Percentiles rank a stretch among this genome's conserved stretches.
Evolutionary conservation across 371 early-diverging fungal genomes (phyloP).

Genomic region (Apophysomyces variabilis): DNA sequence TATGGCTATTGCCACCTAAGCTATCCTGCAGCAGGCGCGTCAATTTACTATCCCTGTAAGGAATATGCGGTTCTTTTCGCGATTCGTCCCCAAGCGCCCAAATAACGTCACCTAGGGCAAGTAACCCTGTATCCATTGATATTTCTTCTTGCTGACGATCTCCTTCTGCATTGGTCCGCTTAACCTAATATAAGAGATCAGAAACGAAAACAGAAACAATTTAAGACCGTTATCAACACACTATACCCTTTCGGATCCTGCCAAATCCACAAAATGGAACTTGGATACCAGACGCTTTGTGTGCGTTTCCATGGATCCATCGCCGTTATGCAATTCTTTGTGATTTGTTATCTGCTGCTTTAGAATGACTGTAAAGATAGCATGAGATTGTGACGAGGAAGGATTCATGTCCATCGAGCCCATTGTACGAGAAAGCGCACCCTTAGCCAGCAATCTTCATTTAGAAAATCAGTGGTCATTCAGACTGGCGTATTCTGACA

Average conservation of each 20-base stretch:
- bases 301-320: background rate
- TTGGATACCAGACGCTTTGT: slow-evolving; percentile 60
- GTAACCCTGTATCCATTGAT: slow-evolving; percentile 93
- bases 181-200: slow-evolving; percentile 57
- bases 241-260: slow-evolving; percentile 97
- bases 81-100: slow-evolving; percentile 90
- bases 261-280: slow-evolving; percentile 99
- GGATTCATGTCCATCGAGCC: slow-evolving; percentile 98
- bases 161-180: slow-evolving; percentile 89
- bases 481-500: background rate
- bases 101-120: slow-evolving; percentile 97
- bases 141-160: slow-evolving; percentile 95
- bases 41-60: slow-evolving; percentile 97
- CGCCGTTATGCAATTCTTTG: background rate
- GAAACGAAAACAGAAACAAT: background rate
- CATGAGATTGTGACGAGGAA: slow-evolving; percentile 95
- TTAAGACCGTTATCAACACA: slow-evolving; percentile 37
- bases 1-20: slow-evolving; percentile 89
- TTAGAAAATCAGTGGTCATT: slow-evolving; percentile 38
- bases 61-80: slow-evolving; percentile 69
- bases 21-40: slow-evolving; percentile 90
- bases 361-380: slow-evolving; percentile 92
- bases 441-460: slow-evolving; percentile 71
- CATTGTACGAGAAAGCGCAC: slow-evolving; percentile 87
- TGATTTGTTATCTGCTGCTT: slow-evolving; percentile 65